Conservation (phyloP, 2,329 filamentous ascomycete species). For the Leptographium radiaticola region DNA sequence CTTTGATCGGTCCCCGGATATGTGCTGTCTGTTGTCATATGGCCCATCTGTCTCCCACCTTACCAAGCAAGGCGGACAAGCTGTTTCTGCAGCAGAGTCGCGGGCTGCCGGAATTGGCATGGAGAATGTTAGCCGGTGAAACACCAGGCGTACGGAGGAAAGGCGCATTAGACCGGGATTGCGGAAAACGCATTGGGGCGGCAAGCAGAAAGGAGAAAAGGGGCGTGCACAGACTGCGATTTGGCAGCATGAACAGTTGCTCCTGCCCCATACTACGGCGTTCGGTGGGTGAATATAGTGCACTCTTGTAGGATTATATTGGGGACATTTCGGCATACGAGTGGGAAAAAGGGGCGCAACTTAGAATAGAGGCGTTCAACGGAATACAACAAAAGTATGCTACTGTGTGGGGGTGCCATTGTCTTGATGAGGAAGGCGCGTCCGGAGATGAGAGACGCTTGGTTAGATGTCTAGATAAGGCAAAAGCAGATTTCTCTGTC, state of each 20-base stretch:
- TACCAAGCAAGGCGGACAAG: no score
- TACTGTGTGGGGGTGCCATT: background rate
- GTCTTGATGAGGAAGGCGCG: background rate
- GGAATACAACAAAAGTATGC: background rate
- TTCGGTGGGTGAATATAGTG: background rate
- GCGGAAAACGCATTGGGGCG: background rate
- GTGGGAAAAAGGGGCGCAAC: background rate
- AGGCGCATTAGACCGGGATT: background rate
- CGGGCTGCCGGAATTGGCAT: no score
- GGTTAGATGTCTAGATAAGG: background rate
- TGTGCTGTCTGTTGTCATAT: no score
- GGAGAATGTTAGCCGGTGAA: no score
- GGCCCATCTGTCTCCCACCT: no score
- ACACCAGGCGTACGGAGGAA: background rate
- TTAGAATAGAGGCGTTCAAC: background rate
- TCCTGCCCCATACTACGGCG: background rate
- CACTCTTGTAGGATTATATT: no score
- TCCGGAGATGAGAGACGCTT: background rate
- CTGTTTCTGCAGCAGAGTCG: no score
- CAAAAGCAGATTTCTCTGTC: background rate
- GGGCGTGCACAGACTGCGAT: no score
- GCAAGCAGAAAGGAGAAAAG: background rate
- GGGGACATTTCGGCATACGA: background rate
- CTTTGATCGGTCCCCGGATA: no score
- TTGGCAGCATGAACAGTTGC: background rate